Base-by-base conservation (phyloP, 108 stramenopile genomes). In the Skeletonema potamos region DNA sequence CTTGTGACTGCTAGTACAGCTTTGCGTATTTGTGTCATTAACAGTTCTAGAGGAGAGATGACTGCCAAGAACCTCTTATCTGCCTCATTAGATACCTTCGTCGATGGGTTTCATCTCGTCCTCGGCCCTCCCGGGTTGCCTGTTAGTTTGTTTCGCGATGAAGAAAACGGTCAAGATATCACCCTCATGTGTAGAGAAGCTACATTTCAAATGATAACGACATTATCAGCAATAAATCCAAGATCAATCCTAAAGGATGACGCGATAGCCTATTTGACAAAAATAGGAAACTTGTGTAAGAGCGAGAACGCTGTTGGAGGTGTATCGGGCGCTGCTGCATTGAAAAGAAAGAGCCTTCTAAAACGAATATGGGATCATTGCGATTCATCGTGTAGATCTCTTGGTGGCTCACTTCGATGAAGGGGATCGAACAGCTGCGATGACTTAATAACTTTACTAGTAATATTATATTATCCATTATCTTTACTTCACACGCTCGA, bases 41-140 rank as follows among this genome's bases (percentile, higher is more conserved):
- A 89, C 36, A 85, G 85, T 62, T 74, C 77, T 17, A 48, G 69
- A 30, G 72, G 86, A 33, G 84, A 86, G n/a, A 28, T 33, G 12
- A 77, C 77, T 13, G 81, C 88, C 12, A 55, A 79, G 13, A 44
- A 55, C 18, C 76, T 93, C 54, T 64, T 74, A 12, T 59, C 56
- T 32, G 76, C 70, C 12, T 80, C 88, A 9, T 60, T 89, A 43
- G 28, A 81, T 6, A 78, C 86, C 28, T 65, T 93, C 24, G 46
- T 90, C 12, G 81, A 84, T 7, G 85, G 83, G 7, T 90, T 93
- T 68, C 79, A 84, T 36, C 34, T 89, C 18, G 81, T 93, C 7
- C 54, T 88, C 51, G 89, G 87, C 18, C 89, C 89, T 24, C 77
- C 86, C 17, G 89, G 92, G 48, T 76, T 93, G 9, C 88, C 92